Conservation (phyloP, 768 basidiomycete genomes). For the Polyporus arcularius region DNA sequence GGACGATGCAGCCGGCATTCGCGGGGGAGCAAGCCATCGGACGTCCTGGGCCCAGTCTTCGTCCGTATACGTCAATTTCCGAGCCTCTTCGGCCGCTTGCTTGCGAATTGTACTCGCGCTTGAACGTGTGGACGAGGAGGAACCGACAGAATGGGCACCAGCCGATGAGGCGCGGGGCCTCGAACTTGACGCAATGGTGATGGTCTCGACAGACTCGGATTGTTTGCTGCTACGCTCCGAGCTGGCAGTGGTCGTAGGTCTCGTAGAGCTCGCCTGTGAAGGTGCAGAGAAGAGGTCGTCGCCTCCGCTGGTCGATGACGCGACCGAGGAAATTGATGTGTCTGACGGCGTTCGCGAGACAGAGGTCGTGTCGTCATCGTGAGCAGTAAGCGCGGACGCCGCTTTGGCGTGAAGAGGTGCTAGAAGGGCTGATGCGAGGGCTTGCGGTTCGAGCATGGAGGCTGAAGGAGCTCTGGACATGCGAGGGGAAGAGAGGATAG, state of each 20-base stretch:
- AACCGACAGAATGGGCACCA: conserved; percentile 9
- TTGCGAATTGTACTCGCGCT: conserved; percentile 11
- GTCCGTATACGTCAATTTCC: conserved; percentile 39
- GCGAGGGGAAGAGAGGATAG: conserved; percentile 48
- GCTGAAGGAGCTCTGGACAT: conserved; percentile 42
- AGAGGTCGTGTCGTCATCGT: conserved; percentile 16
- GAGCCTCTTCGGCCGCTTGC: conserved; percentile 9
- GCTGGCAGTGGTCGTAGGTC: conserved; percentile 32
- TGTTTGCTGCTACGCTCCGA: conserved; percentile 23
- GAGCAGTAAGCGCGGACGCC: conserved; percentile 21
- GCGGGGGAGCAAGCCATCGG: conserved; percentile 55
- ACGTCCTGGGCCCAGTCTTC: conserved; percentile 72
- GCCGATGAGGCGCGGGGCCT: conserved; percentile 14
- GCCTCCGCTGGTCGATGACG: conserved; percentile 14
- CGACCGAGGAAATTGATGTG: conserved; percentile 37
- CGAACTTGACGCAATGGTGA: conserved; percentile 26
- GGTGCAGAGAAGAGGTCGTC: conserved; percentile 38
- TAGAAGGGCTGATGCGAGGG: conserved; percentile 29
- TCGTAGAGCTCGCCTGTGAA: conserved; percentile 40
- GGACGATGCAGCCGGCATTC: conserved; percentile 14
- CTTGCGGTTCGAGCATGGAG: conserved; percentile 28
- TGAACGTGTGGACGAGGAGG: conserved; percentile 12
- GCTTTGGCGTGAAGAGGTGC: conserved; percentile 27
- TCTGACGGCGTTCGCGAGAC: conserved; percentile 38
- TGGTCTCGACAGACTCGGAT: conserved; percentile 12